These are phyloP conservation scores for Nemania sp. DNA, from an alignment of 2,329 filamentous ascomycete genomes.

Conservation along the genomic window DNA sequence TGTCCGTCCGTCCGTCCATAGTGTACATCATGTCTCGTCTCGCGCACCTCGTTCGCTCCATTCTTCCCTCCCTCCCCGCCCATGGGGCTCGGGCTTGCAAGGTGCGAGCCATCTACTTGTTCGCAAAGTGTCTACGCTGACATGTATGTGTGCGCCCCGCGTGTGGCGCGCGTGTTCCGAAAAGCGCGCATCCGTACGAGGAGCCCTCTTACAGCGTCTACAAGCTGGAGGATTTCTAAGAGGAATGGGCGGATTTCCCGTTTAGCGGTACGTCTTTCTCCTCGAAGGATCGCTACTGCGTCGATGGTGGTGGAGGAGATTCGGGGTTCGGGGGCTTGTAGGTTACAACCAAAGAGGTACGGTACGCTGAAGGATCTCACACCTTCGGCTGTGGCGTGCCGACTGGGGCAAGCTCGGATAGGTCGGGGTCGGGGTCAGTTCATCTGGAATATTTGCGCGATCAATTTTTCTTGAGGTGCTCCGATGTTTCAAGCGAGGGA, in stretches of 20 bases:
- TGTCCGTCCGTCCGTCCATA: too few species aligned
- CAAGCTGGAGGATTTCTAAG: conserved; percentile 51
- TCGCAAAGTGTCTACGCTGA: conserved; percentile 2
- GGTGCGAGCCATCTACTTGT: too few species aligned
- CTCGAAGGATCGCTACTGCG: conserved; percentile 9
- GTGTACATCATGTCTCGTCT: too few species aligned
- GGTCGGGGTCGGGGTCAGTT: conserved; percentile 11
- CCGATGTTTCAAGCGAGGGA: conserved; percentile 17
- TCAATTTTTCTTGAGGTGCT: conserved; percentile 8
- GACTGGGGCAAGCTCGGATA: conserved; percentile 9
- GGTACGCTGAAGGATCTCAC: background rate
- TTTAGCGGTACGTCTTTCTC: background rate
- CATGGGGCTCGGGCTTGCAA: too few species aligned
- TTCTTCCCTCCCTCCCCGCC: too few species aligned
- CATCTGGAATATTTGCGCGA: background rate
- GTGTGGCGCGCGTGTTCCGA: too few species aligned
- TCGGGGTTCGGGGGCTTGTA: background rate
- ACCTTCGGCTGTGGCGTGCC: conserved; percentile 14
- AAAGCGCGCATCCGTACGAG: conserved; percentile 57
- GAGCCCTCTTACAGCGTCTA: conserved; percentile 55
- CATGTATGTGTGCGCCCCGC: background rate
- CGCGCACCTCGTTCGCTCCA: too few species aligned
- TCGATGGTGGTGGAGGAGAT: conserved; percentile 1
- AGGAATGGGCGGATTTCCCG: background rate
- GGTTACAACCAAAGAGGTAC: background rate